phyloP scores from a whole-genome alignment of 176 grass and related monocot genomes.

The Panicum miliaceum region DNA sequence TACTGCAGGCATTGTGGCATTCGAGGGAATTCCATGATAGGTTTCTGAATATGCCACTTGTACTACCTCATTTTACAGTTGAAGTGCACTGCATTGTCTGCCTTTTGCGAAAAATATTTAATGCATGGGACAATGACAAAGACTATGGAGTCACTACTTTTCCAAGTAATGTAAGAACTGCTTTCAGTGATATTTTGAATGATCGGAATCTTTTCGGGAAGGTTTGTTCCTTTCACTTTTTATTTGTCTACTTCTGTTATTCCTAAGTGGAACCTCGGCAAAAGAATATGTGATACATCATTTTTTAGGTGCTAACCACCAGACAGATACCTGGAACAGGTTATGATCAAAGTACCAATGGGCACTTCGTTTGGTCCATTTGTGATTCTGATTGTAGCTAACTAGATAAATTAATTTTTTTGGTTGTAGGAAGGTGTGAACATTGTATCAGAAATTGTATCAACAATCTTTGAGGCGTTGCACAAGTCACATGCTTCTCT shows the following conservation, averaged over 20 bases:
- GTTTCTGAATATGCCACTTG: background rate
- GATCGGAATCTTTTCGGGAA: background rate
- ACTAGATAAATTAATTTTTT: slow-evolving; percentile 1
- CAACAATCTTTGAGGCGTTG: slow-evolving; percentile 3
- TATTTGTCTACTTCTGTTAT: background rate
- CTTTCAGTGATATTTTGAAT: slow-evolving; percentile 30
- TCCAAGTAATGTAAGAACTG: background rate
- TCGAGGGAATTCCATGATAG: slow-evolving; percentile 14
- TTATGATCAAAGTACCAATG: slow-evolving; percentile 5
- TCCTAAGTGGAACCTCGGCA: background rate
- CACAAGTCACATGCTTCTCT: background rate
- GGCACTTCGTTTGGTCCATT: background rate
- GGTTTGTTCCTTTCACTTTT: slow-evolving; percentile 27
- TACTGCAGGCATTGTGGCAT: slow-evolving; percentile 40
- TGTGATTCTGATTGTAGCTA: background rate
- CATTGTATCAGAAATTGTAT: slow-evolving; percentile 26
- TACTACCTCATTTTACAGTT: slow-evolving; percentile 24
- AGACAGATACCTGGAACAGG: background rate
- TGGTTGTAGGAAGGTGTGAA: slow-evolving; percentile 1
- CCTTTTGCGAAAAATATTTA: slow-evolving; percentile 3
- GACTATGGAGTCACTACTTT: background rate
- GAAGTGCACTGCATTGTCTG: slow-evolving; percentile 11
- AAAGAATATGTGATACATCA: background rate
- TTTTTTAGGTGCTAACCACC: background rate
- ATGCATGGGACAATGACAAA: slow-evolving; percentile 2